phyloP scores from a whole-genome alignment of 2,329 filamentous ascomycete species.

The Exophiala spinifera region DNA sequence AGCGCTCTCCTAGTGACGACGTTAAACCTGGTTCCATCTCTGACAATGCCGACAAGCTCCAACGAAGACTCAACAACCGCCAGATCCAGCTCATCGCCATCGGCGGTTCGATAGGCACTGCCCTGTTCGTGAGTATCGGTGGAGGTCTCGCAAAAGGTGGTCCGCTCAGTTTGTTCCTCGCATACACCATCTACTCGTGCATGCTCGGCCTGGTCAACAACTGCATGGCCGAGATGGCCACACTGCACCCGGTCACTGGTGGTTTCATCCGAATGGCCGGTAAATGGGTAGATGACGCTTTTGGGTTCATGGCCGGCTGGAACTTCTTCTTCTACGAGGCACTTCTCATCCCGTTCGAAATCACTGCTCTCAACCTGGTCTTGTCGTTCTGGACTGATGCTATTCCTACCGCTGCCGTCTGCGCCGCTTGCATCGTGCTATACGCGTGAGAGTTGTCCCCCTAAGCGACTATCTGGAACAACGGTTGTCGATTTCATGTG shows the following conservation, averaged over 20 bases:
- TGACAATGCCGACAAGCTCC: conserved; percentile 38
- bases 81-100: conserved; percentile 56
- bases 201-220: conserved; percentile 40
- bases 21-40: conserved; percentile 19
- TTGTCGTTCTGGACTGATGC: conserved; percentile 41
- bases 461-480: background rate
- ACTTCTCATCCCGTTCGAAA: conserved; percentile 41
- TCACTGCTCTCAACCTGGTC: conserved; percentile 42
- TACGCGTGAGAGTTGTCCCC: conserved; percentile 34
- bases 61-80: conserved; percentile 53
- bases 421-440: conserved; percentile 38
- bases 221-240: conserved; percentile 46
- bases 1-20: background rate
- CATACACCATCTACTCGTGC: conserved; percentile 33
- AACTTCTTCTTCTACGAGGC: conserved; percentile 48
- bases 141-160: conserved; percentile 38
- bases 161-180: conserved; percentile 39
- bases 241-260: conserved; percentile 41
- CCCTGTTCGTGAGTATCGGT: conserved; percentile 41
- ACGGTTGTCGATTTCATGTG: background rate
- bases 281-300: conserved; percentile 46
- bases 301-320: conserved; percentile 46
- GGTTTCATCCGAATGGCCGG: conserved; percentile 42
- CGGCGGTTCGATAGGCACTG: conserved; percentile 41
- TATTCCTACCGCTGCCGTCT: conserved; percentile 39